Base-by-base conservation (phyloP, 495 filamentous ascomycete genomes). In the Aspergillus biplanus region DNA sequence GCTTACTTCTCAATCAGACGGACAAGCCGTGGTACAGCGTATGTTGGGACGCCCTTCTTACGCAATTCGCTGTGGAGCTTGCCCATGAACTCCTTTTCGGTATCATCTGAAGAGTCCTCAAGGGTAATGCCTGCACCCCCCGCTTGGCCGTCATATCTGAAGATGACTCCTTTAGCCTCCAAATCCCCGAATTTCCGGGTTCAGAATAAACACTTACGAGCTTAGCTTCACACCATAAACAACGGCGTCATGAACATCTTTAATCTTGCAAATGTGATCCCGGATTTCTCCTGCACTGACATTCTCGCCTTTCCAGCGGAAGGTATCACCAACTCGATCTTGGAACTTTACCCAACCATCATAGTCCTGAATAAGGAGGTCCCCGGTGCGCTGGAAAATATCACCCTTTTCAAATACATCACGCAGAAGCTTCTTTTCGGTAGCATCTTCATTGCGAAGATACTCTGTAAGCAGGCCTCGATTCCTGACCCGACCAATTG, bases 291-390 rank as follows among this genome's bases (percentile, higher is more conserved):
- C 87, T 0, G 93, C 95, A 8, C 87, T 90, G 1, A 97, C 92
- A 64, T 97, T 98, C 77, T 98, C 94, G 18, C 86, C 86, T 77
- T 97, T 97, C 93, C 94, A 97, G 33, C 94, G 87, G 78, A 93
- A 97, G 0, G 94, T 97, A 70, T 98, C 94, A 53, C 94, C 94
- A 55, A 97, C 90, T 2, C 93, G 91, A 72, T 98, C 94, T 59
- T 86, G 83, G 75, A 98, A 98, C 68, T 80, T 93, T 62, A 89
- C 82, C 56, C 89, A 82, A 0, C 91, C 90, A 58, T 93, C 86
- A 0, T 62, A 33, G 63, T 92, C 90, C 64, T 82, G 82, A 18
- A 87, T 82, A n/a, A 97, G 74, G 0, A 97, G 78, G 71, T 98
- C 94, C 3, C 94, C 94, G 2, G 89, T 89, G 3, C 93, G 86